These are phyloP conservation scores for Ganoderma boninense DNA, from an alignment of 1,284 basidiomycete species.

Conservation along the genomic window DNA sequence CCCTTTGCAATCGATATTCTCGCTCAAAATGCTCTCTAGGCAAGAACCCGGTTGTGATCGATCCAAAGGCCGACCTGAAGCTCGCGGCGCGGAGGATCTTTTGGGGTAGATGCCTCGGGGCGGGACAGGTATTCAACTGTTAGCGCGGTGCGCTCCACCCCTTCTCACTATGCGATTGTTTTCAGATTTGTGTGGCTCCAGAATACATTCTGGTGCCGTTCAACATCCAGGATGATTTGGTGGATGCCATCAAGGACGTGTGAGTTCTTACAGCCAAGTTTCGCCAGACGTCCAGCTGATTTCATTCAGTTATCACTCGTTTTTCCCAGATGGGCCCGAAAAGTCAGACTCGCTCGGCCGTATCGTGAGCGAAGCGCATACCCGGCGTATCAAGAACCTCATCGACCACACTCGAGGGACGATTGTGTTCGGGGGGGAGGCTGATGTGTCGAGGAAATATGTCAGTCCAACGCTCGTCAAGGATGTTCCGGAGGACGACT, in stretches of 20 bases:
- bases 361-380: conserved; percentile 61
- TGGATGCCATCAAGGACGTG: conserved; percentile 69
- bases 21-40: conserved; percentile 46
- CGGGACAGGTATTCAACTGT: not conserved
- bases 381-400: conserved; percentile 66
- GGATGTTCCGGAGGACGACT: conserved; percentile 68
- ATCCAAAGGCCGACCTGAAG: conserved; percentile 70
- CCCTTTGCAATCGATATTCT: not conserved
- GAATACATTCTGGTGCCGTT: conserved; percentile 75
- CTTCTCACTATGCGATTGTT: too few species aligned
- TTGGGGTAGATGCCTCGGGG: conserved; percentile 59
- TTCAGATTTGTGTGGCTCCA: conserved; percentile 38
- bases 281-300: not conserved
- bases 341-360: conserved; percentile 51
- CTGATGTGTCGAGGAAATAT: conserved; percentile 61
- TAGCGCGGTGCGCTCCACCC: conserved; percentile 32
- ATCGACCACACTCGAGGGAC: conserved; percentile 75
- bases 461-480: conserved; percentile 73
- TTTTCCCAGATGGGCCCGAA: conserved; percentile 57
- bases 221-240: conserved; percentile 67
- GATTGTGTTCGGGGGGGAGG: conserved; percentile 74
- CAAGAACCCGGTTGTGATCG: conserved; percentile 88
- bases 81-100: conserved; percentile 70
- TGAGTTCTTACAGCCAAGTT: conserved; percentile 35
- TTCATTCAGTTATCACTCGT: conserved; percentile 36